Percentiles rank a stretch among this genome's conserved stretches.
These are phyloP conservation scores for Pseudogymnoascus sp. DNA, from an alignment of 2,329 filamentous ascomycete genomes.

Conservation along the genomic window DNA sequence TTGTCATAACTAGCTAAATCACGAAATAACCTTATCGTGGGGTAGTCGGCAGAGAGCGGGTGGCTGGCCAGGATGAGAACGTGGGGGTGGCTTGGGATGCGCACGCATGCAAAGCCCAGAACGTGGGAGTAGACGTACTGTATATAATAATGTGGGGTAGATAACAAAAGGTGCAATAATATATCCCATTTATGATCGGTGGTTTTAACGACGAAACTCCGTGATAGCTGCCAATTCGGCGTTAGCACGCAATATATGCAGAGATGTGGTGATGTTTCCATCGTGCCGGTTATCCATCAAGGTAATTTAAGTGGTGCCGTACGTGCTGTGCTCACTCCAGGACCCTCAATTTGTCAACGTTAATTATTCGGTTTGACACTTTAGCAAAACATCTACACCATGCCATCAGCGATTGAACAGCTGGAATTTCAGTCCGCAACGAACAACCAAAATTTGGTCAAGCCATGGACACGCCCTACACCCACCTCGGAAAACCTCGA, in stretches of 20 bases:
- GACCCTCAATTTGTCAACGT: background rate
- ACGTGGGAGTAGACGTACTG: background rate
- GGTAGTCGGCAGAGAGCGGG: background rate
- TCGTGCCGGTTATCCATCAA: slow-evolving; percentile 9
- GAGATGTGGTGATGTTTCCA: background rate
- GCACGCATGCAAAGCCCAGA: background rate
- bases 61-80: background rate
- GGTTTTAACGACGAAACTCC: background rate
- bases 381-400: slow-evolving; percentile 13
- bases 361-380: background rate
- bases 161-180: background rate
- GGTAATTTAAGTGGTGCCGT: slow-evolving; percentile 1
- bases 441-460: slow-evolving; percentile 20
- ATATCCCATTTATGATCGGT: background rate
- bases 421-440: slow-evolving; percentile 2
- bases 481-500: slow-evolving; percentile 28
- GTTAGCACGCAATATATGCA: slow-evolving; percentile 11
- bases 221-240: background rate
- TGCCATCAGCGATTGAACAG: slow-evolving; percentile 22
- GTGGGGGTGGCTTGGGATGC: background rate
- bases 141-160: background rate
- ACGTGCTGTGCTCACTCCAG: background rate
- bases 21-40: background rate
- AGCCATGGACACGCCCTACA: slow-evolving; percentile 28
- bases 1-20: background rate